Base-by-base conservation (phyloP, 108 stramenopile genomes). In the Cyclotella cryptica region DNA sequence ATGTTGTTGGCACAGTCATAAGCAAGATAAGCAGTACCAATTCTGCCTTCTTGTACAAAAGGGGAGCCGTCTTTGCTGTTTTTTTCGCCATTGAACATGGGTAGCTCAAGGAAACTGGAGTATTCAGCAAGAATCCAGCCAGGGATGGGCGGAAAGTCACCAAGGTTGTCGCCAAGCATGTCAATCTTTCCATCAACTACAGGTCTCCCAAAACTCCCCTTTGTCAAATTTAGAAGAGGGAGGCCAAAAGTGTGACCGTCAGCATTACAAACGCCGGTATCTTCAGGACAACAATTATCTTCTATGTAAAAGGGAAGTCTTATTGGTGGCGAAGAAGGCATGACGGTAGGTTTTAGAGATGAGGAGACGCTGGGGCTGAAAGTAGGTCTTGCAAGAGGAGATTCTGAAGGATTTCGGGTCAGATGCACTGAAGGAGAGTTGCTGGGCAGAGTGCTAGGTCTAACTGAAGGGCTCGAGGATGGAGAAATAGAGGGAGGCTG, bases 1-100 rank as follows among this genome's bases (percentile, higher is more conserved):
- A 66, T 47, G 10, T 66, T 22, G 5, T 45, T 22, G 0, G 2
- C 22, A 22, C 44, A 45, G 45, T 62, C 61, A 11, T 62, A 62
- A 3, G 61, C 61, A 9, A 62, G 9, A 30, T 62, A 62, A 0
- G 61, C 61, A 15, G 30, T 62, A 2, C 61, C 61, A 42, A 62
- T 62, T 10, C 61, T 30, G 3, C 35, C 35, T 35, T 40, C 19
- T 40, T 62, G 6, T 8, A 39, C 18, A 1, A 62, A 39, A 7
- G 61, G 61, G 9, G 55, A 57, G 4, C 55, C 55, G 3, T 9
- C 7, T 15, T 19, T 7, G 18, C 61, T 30, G 19, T 62, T 62
- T 27, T 62, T 62, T 3, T 30, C 61, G 15, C 61, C 61, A 40
- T 62, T 62, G 17, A 62, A 62, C 61, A 62, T 62, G 1, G 61